A percentile compares a stretch with the other conserved stretches of the same genome.
Evolutionary conservation across 352 stramenopile species (phyloP).

Genomic region (Blastocystis sp.): DNA sequence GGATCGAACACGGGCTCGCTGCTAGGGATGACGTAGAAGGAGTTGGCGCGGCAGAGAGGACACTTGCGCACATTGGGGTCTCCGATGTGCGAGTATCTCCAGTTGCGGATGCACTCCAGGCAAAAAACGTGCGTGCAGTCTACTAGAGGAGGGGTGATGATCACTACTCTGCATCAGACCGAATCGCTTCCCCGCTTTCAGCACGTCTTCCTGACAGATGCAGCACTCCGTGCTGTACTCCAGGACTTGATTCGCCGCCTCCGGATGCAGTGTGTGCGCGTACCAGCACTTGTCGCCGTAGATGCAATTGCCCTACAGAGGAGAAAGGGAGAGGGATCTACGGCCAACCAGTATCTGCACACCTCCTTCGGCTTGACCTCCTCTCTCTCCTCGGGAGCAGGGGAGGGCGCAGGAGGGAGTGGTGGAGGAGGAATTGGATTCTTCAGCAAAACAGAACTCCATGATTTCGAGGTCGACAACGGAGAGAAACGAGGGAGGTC

Average conservation of each 20-base stretch:
- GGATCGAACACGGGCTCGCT: slow-evolving; percentile 47
- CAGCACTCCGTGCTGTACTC: slow-evolving; percentile 30
- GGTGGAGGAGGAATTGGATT: background rate
- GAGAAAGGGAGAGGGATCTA: background rate
- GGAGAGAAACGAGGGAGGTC: background rate
- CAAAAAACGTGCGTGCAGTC: slow-evolving; percentile 56
- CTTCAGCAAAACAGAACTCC: background rate
- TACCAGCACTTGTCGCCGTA: slow-evolving; percentile 52
- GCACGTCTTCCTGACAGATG: slow-evolving; percentile 52
- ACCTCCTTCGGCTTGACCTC: background rate
- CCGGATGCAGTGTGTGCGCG: background rate
- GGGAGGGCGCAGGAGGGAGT: background rate
- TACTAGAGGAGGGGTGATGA: background rate
- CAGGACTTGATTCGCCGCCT: background rate
- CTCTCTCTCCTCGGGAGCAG: background rate
- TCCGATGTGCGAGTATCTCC: slow-evolving; percentile 43
- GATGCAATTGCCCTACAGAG: slow-evolving; percentile 38
- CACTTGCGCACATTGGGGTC: slow-evolving; percentile 45
- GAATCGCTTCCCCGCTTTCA: slow-evolving; percentile 34
- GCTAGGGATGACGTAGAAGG: slow-evolving; percentile 46
- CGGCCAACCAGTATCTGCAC: slow-evolving; percentile 31
- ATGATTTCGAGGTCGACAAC: background rate
- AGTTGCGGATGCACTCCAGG: slow-evolving; percentile 47
- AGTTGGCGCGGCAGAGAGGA: slow-evolving; percentile 23
- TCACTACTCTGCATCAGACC: slow-evolving; percentile 37